Conservation (phyloP, 139 green algal species). For the Mychonastes homosphaera region DNA sequence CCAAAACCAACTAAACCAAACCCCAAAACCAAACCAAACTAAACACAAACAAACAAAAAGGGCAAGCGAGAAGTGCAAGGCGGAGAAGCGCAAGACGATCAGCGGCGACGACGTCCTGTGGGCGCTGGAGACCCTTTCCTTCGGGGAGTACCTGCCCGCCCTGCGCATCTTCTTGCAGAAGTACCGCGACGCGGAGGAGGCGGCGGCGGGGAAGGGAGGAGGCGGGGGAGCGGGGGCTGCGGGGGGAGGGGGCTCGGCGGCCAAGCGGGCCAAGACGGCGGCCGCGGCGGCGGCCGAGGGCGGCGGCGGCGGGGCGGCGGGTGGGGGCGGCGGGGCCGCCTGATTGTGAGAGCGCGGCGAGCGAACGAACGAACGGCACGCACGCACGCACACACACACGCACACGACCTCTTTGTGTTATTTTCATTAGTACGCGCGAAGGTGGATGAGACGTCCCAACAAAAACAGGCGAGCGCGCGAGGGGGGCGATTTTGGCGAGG, state of each 20-base stretch:
- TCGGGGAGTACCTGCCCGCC: constrained; percentile 93
- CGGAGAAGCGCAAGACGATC: constrained; percentile 98
- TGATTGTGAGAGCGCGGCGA: neutral
- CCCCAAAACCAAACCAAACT: no score
- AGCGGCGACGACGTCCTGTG: constrained; percentile 98
- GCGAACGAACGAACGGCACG: constrained; percentile 46
- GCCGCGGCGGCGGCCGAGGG: no score
- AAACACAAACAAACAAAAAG: constrained; percentile 34
- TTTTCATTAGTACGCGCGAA: no score
- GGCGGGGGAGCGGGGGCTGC: neutral
- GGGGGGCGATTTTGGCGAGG: no score
- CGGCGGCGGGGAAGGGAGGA: neutral
- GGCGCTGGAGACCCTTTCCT: constrained; percentile 93
- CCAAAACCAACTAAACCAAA: no score
- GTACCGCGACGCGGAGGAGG: constrained; percentile 70
- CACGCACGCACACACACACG: neutral
- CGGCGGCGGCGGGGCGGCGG: no score
- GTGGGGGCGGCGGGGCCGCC: no score
- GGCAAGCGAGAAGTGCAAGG: constrained; percentile 95
- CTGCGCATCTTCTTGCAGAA: constrained; percentile 90
- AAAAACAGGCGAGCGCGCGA: no score
- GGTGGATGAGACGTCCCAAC: no score
- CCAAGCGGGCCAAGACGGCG: neutral
- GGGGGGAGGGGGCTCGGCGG: neutral
- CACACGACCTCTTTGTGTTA: no score